Percentiles rank a stretch among this genome's conserved stretches.
Evolutionary conservation across 495 filamentous ascomycete species (phyloP).

Genomic region (Penicillium cosmopolitanum): DNA sequence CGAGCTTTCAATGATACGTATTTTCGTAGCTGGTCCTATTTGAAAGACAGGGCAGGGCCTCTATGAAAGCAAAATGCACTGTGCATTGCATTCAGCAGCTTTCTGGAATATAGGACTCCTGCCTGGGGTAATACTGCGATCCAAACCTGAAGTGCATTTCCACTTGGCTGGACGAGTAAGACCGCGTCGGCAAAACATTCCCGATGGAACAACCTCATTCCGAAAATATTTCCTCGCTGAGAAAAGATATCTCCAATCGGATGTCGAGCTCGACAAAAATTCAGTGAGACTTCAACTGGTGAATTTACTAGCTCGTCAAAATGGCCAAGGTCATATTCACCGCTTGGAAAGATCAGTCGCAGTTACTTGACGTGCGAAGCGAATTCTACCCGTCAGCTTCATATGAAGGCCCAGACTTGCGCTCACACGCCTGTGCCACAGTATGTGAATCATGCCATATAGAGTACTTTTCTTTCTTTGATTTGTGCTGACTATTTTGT

Average conservation of each 20-base stretch:
- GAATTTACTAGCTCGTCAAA: not conserved
- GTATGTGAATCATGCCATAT: constrained; percentile 32
- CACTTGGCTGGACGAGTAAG: not conserved
- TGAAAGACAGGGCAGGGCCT: not conserved
- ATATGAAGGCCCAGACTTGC: constrained; percentile 42
- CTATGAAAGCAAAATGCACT: not conserved
- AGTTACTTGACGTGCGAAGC: constrained; percentile 67
- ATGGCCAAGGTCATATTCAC: constrained; percentile 81
- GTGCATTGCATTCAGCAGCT: not conserved
- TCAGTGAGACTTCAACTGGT: not conserved
- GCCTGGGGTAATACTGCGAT: not conserved
- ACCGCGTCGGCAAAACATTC: constrained; percentile 15
- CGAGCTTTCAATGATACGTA: no score
- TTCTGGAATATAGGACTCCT: not conserved
- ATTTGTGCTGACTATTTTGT: constrained; percentile 5
- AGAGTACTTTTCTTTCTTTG: constrained; percentile 1
- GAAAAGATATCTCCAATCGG: constrained; percentile 1
- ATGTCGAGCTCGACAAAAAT: not conserved
- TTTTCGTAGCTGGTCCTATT: not conserved
- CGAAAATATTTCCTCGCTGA: constrained; percentile 16
- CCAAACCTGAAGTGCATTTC: not conserved
- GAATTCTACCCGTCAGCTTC: constrained; percentile 63
- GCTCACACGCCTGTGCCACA: constrained; percentile 48
- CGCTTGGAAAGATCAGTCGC: constrained; percentile 70
- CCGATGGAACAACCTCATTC: constrained; percentile 19